phyloP scores from a whole-genome alignment of 2,329 filamentous ascomycete species.

The Calonectria hawksworthii region DNA sequence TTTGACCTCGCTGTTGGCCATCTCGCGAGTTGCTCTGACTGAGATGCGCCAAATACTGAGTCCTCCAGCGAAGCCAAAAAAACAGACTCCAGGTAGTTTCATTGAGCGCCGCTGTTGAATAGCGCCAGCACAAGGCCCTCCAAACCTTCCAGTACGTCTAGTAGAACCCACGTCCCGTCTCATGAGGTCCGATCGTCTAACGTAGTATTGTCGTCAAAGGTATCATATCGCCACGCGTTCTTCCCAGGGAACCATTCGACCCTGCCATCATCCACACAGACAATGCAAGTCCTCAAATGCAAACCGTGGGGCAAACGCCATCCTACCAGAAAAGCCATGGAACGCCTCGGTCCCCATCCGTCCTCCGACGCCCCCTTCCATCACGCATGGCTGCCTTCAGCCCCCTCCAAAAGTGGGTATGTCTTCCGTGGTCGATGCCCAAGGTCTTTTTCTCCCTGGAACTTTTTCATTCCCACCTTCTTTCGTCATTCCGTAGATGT shows the following conservation, averaged over 20 bases:
- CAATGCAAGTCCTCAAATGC: constrained; percentile 46
- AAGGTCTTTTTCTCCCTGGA: constrained; percentile 39
- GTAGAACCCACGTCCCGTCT: constrained; percentile 41
- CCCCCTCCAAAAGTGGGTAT: constrained; percentile 38
- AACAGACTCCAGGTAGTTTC: constrained; percentile 21
- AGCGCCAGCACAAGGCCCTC: constrained; percentile 16
- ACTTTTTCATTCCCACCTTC: constrained; percentile 44
- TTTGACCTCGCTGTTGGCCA: constrained; percentile 26
- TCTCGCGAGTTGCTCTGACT: constrained; percentile 29
- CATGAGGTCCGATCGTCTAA: constrained; percentile 50
- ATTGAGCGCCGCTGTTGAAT: constrained; percentile 11
- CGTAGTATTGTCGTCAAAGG: constrained; percentile 52
- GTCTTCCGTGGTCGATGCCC: constrained; percentile 45
- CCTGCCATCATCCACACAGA: constrained; percentile 44
- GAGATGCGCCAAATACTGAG: constrained; percentile 28
- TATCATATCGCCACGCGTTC: constrained; percentile 50
- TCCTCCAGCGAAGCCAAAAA: constrained; percentile 30
- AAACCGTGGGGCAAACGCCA: constrained; percentile 42
- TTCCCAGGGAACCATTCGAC: constrained; percentile 42
- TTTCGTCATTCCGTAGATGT: constrained; percentile 48
- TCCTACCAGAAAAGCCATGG: constrained; percentile 43
- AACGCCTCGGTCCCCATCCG: constrained; percentile 43
- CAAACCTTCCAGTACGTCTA: constrained; percentile 42
- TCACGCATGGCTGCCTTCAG: constrained; percentile 39
- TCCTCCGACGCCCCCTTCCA: constrained; percentile 32